A percentile compares a stretch with the other conserved stretches of the same genome.
Evolutionary conservation across 2,329 filamentous ascomycete genomes (phyloP).

Genomic region (Grosmannia penicillata): DNA sequence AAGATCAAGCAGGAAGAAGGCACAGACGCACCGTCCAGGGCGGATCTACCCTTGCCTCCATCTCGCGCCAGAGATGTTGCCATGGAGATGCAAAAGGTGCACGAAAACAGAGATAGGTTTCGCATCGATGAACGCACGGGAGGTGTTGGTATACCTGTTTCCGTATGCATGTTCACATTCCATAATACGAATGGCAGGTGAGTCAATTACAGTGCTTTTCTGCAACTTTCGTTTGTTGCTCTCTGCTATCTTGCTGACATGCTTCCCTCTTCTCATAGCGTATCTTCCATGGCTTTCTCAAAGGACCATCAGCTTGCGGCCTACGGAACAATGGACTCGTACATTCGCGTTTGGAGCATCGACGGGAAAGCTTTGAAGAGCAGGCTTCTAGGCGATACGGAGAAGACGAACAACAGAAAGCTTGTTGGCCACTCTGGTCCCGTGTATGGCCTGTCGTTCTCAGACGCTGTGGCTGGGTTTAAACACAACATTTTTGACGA

Average conservation of each 20-base stretch:
- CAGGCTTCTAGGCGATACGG: slow-evolving; percentile 42
- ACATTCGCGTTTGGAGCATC: slow-evolving; percentile 86
- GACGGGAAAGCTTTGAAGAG: slow-evolving; percentile 71
- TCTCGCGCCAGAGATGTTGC: slow-evolving; percentile 81
- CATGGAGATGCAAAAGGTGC: slow-evolving; percentile 86
- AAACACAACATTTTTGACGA: slow-evolving; percentile 36
- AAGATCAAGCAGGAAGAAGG: slow-evolving; percentile 83
- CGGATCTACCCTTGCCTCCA: slow-evolving; percentile 73
- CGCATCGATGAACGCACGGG: slow-evolving; percentile 73
- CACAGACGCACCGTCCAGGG: slow-evolving; percentile 63
- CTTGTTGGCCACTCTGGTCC: slow-evolving; percentile 82
- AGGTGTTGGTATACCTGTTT: slow-evolving; percentile 68
- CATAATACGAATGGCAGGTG: slow-evolving; percentile 90
- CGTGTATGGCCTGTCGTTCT: slow-evolving; percentile 82
- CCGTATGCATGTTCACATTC: slow-evolving; percentile 95
- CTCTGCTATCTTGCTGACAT: slow-evolving; percentile 1
- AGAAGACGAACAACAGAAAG: slow-evolving; percentile 50
- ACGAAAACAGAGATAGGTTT: slow-evolving; percentile 85
- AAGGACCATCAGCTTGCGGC: slow-evolving; percentile 79
- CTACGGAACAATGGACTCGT: slow-evolving; percentile 82
- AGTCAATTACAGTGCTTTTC: too few relatives aligned
- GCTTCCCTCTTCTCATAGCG: slow-evolving; percentile 31
- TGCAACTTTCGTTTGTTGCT: not conserved
- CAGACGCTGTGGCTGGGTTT: slow-evolving; percentile 46
- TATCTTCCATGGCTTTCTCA: slow-evolving; percentile 92